phyloP scores from a whole-genome alignment of 2,329 filamentous ascomycete species.

The Tolypocladium nubicola region DNA sequence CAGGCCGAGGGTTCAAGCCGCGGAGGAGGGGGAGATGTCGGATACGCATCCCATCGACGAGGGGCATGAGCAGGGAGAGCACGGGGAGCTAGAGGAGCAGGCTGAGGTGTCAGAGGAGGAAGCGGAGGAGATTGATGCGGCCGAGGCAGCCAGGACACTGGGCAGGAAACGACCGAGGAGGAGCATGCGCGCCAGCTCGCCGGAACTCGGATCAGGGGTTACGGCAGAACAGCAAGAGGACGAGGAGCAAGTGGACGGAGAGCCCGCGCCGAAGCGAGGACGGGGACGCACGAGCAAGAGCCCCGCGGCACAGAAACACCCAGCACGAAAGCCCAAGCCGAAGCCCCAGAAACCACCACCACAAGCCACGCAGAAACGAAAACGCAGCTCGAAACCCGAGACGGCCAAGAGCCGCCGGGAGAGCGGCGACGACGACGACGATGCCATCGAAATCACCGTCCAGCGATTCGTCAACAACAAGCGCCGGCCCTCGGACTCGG shows the following conservation, averaged over 20 bases:
- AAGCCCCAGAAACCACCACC: not conserved
- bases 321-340: constrained; percentile 12
- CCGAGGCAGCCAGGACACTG: constrained; percentile 30
- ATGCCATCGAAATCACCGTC: constrained; percentile 43
- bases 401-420: constrained; percentile 10
- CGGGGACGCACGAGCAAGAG: constrained; percentile 25
- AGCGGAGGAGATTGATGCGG: constrained; percentile 32
- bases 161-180: constrained; percentile 32
- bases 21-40: constrained; percentile 2
- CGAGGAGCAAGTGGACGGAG: not conserved
- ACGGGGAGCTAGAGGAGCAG: constrained; percentile 4
- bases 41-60: not conserved
- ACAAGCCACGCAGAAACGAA: not conserved
- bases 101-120: constrained; percentile 15
- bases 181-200: constrained; percentile 25
- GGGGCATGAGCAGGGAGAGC: constrained; percentile 11
- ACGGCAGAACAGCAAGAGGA: constrained; percentile 15
- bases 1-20: constrained; percentile 3
- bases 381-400: constrained; percentile 3
- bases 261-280: constrained; percentile 23
- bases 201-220: constrained; percentile 27
- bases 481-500: constrained; percentile 28
- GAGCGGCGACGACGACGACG: constrained; percentile 12
- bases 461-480: constrained; percentile 46
- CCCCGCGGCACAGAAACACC: constrained; percentile 31